Conservation (phyloP, 2,329 filamentous ascomycete species). For the Aspergillus amoenus region DNA sequence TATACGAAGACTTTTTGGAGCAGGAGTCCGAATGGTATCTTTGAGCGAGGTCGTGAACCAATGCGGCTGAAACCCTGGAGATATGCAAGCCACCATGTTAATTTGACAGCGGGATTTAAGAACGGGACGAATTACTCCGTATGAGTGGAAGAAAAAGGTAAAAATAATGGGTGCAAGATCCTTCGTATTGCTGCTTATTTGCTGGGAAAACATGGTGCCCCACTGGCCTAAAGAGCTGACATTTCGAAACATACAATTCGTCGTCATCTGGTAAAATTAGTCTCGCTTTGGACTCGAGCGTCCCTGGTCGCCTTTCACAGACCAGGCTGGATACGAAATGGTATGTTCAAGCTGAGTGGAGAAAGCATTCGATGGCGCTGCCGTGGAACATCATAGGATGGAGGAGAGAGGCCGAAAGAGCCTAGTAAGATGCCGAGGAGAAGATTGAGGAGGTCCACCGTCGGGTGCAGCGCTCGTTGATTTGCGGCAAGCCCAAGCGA, state of each 20-base stretch:
- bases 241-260: slow-evolving; percentile 4
- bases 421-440: neutral
- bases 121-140: neutral
- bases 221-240: slow-evolving; percentile 1
- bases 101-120: neutral
- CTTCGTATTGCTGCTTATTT: neutral
- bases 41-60: neutral
- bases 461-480: neutral
- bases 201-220: neutral
- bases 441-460: neutral
- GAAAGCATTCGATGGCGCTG: neutral
- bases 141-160: neutral
- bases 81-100: slow-evolving; percentile 9
- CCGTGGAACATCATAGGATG: slow-evolving; percentile 9
- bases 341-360: neutral
- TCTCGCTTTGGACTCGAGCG: neutral
- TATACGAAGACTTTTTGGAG: slow-evolving; percentile 3
- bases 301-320: neutral
- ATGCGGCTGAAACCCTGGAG: slow-evolving; percentile 6
- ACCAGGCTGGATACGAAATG: neutral
- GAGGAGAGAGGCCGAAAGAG: neutral
- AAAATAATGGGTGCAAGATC: neutral
- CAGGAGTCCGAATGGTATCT: neutral
- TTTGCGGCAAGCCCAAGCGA: slow-evolving; percentile 6
- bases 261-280: neutral